Percentiles rank a stretch among this genome's conserved stretches.
Evolutionary conservation across 1,284 basidiomycete species (phyloP).

Genomic region (Leccinum subrobustum): DNA sequence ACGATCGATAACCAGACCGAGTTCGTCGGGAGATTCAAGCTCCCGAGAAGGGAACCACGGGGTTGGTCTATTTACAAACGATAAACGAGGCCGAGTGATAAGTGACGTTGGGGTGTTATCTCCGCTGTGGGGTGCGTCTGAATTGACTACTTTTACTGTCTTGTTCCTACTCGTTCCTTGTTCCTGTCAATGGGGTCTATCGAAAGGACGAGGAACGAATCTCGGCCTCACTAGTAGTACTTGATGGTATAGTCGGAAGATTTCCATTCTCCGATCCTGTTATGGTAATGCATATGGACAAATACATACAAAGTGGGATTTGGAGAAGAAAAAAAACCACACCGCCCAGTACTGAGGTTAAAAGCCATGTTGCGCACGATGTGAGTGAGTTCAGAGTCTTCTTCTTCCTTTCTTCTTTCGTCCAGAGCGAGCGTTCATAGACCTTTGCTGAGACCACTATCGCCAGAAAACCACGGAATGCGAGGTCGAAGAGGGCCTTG

Average conservation of each 20-base stretch:
- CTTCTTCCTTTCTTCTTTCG: background rate
- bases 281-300: background rate
- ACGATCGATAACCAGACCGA: background rate
- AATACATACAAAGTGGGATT: background rate
- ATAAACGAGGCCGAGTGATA: background rate
- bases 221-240: background rate
- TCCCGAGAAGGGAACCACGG: background rate
- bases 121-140: background rate
- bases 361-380: conserved; percentile 39
- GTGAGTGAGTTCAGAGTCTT: conserved; percentile 25
- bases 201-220: background rate
- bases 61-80: background rate
- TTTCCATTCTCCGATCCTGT: background rate
- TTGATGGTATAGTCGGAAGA: background rate
- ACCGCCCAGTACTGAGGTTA: background rate
- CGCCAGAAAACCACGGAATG: conserved; percentile 92
- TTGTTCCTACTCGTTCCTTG: background rate
- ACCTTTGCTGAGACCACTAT: background rate
- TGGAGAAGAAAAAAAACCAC: conserved; percentile 4
- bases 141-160: background rate
- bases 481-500: conserved; percentile 91
- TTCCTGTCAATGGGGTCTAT: background rate
- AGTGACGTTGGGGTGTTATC: background rate
- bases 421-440: too few relatives aligned
- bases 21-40: background rate